Percentiles rank a stretch among this genome's conserved stretches.
Conservation (phyloP, 164 flowering plant genomes). For the Dillenia turbinata region DNA sequence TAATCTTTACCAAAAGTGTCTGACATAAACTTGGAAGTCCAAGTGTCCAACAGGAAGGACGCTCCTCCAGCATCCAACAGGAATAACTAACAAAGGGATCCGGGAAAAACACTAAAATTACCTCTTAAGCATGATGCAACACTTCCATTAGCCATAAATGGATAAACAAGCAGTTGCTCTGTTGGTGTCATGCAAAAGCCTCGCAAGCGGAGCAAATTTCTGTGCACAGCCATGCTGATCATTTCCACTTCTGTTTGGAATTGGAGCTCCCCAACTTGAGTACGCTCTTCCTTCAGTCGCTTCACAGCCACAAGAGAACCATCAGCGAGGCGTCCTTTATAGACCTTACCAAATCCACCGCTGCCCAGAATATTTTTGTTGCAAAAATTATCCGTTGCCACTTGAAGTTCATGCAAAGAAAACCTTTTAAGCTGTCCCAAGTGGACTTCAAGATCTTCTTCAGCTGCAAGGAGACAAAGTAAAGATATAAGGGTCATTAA, state of each 20-base stretch:
- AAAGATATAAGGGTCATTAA: background rate
- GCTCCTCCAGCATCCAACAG: too few relatives aligned
- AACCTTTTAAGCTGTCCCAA: conserved; percentile 48
- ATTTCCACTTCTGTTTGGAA: conserved; percentile 46
- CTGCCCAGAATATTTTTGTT: conserved; percentile 39
- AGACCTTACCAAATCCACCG: conserved; percentile 50
- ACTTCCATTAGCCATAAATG: conserved; percentile 45
- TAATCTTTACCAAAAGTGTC: too few relatives aligned
- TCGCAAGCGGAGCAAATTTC: conserved; percentile 29
- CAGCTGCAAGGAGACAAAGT: conserved; percentile 26
- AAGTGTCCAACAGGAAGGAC: too few relatives aligned
- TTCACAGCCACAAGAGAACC: conserved; percentile 49
- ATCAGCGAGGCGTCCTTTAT: conserved; percentile 44
- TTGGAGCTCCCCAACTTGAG: conserved; percentile 39
- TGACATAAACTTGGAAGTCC: too few relatives aligned
- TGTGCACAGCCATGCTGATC: conserved; percentile 46
- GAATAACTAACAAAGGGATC: too few relatives aligned
- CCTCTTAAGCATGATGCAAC: conserved; percentile 47
- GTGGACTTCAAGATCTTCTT: conserved; percentile 51
- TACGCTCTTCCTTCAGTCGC: conserved; percentile 31
- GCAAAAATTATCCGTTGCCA: conserved; percentile 45
- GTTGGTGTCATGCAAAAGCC: conserved; percentile 49
- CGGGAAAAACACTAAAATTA: conserved; percentile 1
- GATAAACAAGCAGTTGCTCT: conserved; percentile 41
- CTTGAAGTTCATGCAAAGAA: conserved; percentile 39